phyloP scores from a whole-genome alignment of 2,329 filamentous ascomycete genomes.

The Xylariaceae sp. region DNA sequence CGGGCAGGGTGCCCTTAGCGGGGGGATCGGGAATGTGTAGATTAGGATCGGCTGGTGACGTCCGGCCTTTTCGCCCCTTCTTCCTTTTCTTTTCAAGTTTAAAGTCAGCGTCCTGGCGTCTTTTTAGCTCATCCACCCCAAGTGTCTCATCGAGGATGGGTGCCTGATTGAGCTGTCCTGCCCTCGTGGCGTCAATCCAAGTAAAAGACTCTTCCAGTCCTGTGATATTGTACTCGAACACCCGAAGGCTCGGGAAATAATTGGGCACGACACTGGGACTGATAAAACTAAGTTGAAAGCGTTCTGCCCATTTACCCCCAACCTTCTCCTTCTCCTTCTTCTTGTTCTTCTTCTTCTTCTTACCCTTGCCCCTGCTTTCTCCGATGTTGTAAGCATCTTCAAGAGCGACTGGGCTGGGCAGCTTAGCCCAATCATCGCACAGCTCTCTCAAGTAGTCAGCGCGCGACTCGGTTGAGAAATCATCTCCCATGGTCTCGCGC shows the following conservation, averaged over 20 bases:
- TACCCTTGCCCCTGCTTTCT: constrained; percentile 45
- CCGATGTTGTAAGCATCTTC: constrained; percentile 30
- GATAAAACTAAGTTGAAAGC: constrained; percentile 77
- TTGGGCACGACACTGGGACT: constrained; percentile 88
- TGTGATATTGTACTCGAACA: constrained; percentile 90
- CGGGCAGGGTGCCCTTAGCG: constrained; percentile 66
- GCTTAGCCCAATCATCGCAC: constrained; percentile 68
- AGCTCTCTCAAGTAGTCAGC: constrained; percentile 76
- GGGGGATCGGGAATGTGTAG: constrained; percentile 68
- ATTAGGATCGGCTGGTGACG: constrained; percentile 52
- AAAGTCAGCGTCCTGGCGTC: constrained; percentile 27
- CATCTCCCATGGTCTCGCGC: constrained; percentile 44
- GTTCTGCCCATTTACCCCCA: constrained; percentile 76
- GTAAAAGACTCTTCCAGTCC: constrained; percentile 59
- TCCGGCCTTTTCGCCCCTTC: constrained; percentile 43
- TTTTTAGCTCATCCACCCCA: constrained; percentile 22
- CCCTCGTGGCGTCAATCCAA: constrained; percentile 37
- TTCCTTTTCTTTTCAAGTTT: constrained; percentile 40
- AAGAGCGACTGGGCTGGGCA: constrained; percentile 53
- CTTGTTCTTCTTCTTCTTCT: constrained; percentile 57
- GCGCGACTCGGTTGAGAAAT: constrained; percentile 63
- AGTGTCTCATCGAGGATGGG: neutral
- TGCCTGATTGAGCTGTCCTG: neutral
- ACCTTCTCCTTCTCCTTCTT: constrained; percentile 63
- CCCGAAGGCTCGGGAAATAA: constrained; percentile 81